Percentiles rank a stretch among this genome's conserved stretches.
phyloP scores from a whole-genome alignment of 768 basidiomycete species.

The Mycena rebaudengoi region DNA sequence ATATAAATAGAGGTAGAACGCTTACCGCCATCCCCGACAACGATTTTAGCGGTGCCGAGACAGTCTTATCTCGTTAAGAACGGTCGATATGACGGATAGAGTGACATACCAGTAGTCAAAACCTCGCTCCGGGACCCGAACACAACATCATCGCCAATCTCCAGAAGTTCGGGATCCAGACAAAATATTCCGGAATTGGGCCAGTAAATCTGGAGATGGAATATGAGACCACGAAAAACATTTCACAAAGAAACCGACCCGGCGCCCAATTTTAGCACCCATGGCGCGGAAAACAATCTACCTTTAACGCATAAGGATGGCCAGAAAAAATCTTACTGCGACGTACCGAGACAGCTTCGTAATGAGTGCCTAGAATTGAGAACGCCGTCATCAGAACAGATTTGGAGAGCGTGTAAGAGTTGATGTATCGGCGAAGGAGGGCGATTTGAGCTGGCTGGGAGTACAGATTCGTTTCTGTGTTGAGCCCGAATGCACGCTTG shows the following conservation, averaged over 20 bases:
- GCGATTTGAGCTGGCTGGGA: conserved; percentile 39
- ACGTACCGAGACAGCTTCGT: conserved; percentile 52
- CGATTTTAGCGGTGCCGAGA: conserved; percentile 2
- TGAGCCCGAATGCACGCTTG: conserved; percentile 52
- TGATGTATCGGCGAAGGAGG: conserved; percentile 46
- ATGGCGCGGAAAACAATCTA: conserved; percentile 51
- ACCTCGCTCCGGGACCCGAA: conserved; percentile 55
- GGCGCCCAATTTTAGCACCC: conserved; percentile 59
- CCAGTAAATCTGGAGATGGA: conserved; percentile 46
- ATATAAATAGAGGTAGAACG: conserved; percentile 34
- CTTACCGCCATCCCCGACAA: conserved; percentile 7
- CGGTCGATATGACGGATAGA: conserved; percentile 37
- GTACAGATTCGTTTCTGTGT: conserved; percentile 31
- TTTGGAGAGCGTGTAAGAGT: conserved; percentile 45
- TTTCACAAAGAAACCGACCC: not conserved
- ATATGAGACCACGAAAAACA: not conserved
- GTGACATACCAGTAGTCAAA: conserved; percentile 37
- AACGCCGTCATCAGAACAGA: conserved; percentile 43
- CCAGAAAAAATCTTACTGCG: not conserved
- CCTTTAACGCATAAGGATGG: not conserved
- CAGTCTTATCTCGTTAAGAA: not conserved
- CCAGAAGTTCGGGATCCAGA: conserved; percentile 54
- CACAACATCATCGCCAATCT: conserved; percentile 57
- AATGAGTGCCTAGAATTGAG: conserved; percentile 52
- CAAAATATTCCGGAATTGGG: conserved; percentile 55